phyloP scores from a whole-genome alignment of 2,329 filamentous ascomycete genomes.

The Fusarium acutatum region DNA sequence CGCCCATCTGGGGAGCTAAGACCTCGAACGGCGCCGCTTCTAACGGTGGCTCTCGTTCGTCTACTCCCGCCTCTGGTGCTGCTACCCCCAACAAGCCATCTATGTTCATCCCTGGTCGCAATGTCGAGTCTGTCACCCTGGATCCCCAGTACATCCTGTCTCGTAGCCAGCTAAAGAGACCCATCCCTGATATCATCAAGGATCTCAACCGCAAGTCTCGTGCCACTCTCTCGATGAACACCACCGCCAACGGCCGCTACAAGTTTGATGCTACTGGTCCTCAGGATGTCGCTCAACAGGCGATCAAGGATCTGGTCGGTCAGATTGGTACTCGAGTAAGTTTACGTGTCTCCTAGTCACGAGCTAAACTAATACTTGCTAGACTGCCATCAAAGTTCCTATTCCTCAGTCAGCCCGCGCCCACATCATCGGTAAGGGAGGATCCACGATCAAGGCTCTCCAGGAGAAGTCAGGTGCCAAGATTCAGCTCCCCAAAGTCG shows the following conservation, averaged over 20 bases:
- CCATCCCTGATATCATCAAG: constrained; percentile 83
- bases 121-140: constrained; percentile 79
- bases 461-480: constrained; percentile 89
- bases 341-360: neutral
- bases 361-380: constrained; percentile 30
- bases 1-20: constrained; percentile 82
- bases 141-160: constrained; percentile 80
- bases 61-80: constrained; percentile 69
- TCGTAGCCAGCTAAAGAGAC: constrained; percentile 81
- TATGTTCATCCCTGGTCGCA: constrained; percentile 83
- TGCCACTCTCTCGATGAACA: constrained; percentile 81
- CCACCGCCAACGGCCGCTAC: constrained; percentile 75
- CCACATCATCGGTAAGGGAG: constrained; percentile 92
- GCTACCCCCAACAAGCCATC: constrained; percentile 55
- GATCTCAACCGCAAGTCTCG: constrained; percentile 94
- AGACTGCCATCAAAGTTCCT: constrained; percentile 73
- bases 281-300: constrained; percentile 83
- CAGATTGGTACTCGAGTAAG: constrained; percentile 86
- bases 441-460: constrained; percentile 87
- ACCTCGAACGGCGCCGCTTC: constrained; percentile 64
- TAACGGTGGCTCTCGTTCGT: constrained; percentile 66
- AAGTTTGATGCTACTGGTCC: constrained; percentile 88
- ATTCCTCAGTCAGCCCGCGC: constrained; percentile 86
- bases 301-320: constrained; percentile 86
- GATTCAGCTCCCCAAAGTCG: constrained; percentile 87